A percentile compares a stretch with the other conserved stretches of the same genome.
Evolutionary conservation across 2,329 filamentous ascomycete species (phyloP).

Genomic region (Xylariaceae sp.): DNA sequence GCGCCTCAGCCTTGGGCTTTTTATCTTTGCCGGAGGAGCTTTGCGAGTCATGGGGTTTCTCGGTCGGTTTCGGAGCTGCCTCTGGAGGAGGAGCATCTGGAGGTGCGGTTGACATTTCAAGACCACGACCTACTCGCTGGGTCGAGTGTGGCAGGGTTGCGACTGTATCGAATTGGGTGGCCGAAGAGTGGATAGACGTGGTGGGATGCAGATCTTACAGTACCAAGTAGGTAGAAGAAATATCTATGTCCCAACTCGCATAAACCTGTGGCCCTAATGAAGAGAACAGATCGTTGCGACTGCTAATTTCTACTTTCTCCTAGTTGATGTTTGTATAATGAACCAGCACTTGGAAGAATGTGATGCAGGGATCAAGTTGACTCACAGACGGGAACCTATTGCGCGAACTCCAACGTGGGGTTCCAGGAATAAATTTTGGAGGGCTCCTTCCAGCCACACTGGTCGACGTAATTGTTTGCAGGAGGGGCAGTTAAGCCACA

Average conservation of each 20-base stretch:
- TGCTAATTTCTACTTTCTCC: no score
- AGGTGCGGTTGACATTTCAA: neutral
- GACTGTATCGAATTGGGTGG: no score
- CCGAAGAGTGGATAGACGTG: no score
- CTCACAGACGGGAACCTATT: constrained; percentile 1
- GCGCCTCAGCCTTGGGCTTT: constrained; percentile 17
- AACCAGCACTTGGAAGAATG: no score
- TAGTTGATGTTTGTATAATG: no score
- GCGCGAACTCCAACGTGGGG: constrained; percentile 1
- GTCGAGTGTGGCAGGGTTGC: no score
- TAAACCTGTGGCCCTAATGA: no score
- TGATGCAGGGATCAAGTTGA: neutral
- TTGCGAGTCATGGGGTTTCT: constrained; percentile 11
- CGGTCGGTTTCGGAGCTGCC: constrained; percentile 11
- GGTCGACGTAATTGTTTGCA: neutral
- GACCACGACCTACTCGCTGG: no score
- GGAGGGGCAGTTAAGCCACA: neutral
- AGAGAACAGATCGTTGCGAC: no score
- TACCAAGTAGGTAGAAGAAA: no score
- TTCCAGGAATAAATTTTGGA: constrained; percentile 4
- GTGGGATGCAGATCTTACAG: no score
- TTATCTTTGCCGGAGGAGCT: constrained; percentile 14
- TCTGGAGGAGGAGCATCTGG: constrained; percentile 13
- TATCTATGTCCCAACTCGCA: no score
- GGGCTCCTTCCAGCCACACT: neutral